A percentile compares a stretch with the other conserved stretches of the same genome.
These are phyloP conservation scores for Sporothrix curviconia DNA, from an alignment of 2,329 filamentous ascomycete genomes.

Conservation along the genomic window DNA sequence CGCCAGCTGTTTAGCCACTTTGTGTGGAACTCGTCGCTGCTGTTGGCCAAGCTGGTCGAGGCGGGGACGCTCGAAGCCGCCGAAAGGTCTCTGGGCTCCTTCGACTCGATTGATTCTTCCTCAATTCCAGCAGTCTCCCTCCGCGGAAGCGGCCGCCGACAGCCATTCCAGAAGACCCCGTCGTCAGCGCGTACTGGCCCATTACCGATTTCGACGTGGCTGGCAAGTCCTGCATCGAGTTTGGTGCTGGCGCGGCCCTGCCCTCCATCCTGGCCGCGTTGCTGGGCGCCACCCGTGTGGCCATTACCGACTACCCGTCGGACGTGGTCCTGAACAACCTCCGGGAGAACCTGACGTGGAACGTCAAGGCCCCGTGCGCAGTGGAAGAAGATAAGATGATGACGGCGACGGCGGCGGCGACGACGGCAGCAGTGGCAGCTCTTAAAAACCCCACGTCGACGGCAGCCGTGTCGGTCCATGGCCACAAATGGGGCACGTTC, in stretches of 20 bases:
- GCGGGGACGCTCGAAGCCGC: constrained; percentile 33
- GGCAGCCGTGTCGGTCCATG: constrained; percentile 39
- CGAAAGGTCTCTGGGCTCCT: too few relatives aligned
- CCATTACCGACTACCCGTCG: constrained; percentile 63
- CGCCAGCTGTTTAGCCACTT: constrained; percentile 63
- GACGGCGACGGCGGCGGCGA: background rate
- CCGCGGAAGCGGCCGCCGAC: background rate
- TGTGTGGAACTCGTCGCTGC: constrained; percentile 61
- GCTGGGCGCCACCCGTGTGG: constrained; percentile 43
- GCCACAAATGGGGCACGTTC: constrained; percentile 60
- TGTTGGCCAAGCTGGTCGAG: constrained; percentile 51
- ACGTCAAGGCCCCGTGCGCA: constrained; percentile 30
- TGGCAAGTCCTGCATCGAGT: constrained; percentile 51
- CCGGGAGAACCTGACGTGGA: constrained; percentile 48
- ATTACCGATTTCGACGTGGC: constrained; percentile 39
- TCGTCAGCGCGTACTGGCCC: constrained; percentile 3
- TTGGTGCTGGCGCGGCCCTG: constrained; percentile 59
- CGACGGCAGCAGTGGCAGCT: too few relatives aligned
- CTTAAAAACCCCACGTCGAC: background rate
- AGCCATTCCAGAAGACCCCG: constrained; percentile 1
- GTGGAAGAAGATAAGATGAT: background rate
- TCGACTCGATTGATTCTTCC: too few relatives aligned
- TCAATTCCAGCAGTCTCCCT: too few relatives aligned
- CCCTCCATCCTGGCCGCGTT: constrained; percentile 45
- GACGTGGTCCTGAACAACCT: constrained; percentile 53